Evolutionary conservation across 108 stramenopile genomes (phyloP).

Genomic region (Cyclotella baltica): DNA sequence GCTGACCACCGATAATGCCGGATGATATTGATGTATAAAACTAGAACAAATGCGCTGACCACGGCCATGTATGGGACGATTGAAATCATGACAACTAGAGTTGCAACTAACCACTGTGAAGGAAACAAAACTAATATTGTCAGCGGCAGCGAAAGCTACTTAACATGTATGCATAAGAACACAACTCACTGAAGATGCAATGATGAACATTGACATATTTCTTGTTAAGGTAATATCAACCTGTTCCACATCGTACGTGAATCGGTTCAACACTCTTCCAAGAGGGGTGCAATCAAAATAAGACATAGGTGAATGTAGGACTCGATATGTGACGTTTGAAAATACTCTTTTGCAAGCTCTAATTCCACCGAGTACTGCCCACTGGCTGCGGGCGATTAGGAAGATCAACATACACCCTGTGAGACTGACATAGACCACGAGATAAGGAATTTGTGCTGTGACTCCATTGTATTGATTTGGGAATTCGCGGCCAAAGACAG

Average conservation of each 20-base stretch:
- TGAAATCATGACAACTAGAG: conserved; percentile 15
- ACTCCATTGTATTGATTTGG: conserved; percentile 66
- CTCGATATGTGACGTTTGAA: conserved; percentile 45
- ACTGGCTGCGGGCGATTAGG: conserved; percentile 49
- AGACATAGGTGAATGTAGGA: conserved; percentile 67
- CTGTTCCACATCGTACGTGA: conserved; percentile 56
- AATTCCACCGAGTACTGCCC: conserved; percentile 52
- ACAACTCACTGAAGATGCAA: conserved; percentile 7
- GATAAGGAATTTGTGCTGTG: conserved; percentile 61
- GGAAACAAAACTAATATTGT: no score
- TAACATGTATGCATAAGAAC: no score
- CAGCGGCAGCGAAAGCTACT: no score
- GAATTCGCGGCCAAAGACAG: conserved; percentile 56
- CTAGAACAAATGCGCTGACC: conserved; percentile 17
- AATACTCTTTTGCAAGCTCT: conserved; percentile 30
- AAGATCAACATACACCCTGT: conserved; percentile 38
- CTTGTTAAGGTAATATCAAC: conserved; percentile 57
- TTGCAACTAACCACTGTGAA: conserved; percentile 35
- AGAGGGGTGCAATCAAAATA: conserved; percentile 93
- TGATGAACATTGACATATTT: conserved; percentile 45
- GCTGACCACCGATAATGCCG: conserved; percentile 48
- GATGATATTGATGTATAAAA: conserved; percentile 8
- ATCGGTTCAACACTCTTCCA: conserved; percentile 92
- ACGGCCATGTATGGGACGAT: conserved; percentile 20
- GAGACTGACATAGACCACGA: conserved; percentile 52